Evolutionary conservation across 305 asterid species (phyloP).

Genomic region (Fraxinus nigra): DNA sequence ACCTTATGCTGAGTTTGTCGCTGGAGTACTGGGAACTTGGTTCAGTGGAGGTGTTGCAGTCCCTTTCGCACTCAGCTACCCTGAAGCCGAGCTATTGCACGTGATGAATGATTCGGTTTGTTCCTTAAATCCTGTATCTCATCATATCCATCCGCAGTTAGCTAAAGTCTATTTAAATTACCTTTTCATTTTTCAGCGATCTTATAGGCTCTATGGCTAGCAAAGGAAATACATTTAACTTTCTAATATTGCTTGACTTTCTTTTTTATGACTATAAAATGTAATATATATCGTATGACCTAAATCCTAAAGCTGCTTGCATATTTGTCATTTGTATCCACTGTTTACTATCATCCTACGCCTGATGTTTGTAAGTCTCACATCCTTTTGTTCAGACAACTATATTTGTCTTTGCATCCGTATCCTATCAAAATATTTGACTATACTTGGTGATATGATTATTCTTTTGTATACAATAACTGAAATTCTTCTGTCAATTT

Average conservation of each 20-base stretch:
- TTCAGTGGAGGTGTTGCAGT: conserved; percentile 91
- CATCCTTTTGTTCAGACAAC: background rate
- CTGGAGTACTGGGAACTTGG: conserved; percentile 90
- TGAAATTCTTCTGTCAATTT: conserved; percentile 9
- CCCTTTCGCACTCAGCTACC: conserved; percentile 96
- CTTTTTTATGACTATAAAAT: background rate
- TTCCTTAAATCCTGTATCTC: conserved; percentile 20
- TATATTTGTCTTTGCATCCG: background rate
- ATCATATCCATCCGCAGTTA: background rate
- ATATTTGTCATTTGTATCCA: background rate
- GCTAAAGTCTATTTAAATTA: background rate
- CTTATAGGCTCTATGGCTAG: background rate
- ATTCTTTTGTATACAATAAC: background rate
- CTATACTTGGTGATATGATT: background rate
- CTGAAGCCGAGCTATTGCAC: conserved; percentile 86
- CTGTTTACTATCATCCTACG: background rate
- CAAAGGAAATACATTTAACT: background rate
- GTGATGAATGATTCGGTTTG: conserved; percentile 92
- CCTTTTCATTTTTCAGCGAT: background rate
- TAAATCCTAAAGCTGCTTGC: background rate
- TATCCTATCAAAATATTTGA: too few species aligned
- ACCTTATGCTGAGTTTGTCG: conserved; percentile 90
- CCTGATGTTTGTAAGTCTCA: background rate
- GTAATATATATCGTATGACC: background rate
- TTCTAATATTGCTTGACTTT: background rate